phyloP scores from a whole-genome alignment of 768 basidiomycete genomes.

The Xerocomellus intermedius region DNA sequence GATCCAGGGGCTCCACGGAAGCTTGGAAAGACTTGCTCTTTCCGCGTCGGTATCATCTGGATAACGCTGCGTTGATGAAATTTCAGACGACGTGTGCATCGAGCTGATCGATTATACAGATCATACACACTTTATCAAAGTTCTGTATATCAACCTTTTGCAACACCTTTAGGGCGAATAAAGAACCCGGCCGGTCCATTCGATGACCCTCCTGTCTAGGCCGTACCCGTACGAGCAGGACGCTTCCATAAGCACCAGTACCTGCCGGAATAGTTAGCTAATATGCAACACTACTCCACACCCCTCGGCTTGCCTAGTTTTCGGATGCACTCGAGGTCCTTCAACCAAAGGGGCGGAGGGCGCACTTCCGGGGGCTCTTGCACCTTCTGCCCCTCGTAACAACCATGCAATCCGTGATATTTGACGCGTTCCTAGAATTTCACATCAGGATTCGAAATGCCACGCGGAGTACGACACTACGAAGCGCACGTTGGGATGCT shows the following conservation, averaged over 20 bases:
- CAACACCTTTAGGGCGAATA: slow-evolving; percentile 49
- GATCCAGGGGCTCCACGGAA: slow-evolving; percentile 57
- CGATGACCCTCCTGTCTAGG: slow-evolving; percentile 27
- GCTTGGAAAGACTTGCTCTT: slow-evolving; percentile 36
- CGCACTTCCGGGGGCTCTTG: slow-evolving; percentile 36
- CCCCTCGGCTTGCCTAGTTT: slow-evolving; percentile 35
- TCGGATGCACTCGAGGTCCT: slow-evolving; percentile 43
- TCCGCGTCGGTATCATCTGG: slow-evolving; percentile 40
- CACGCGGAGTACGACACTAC: background rate
- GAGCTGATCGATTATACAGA: background rate
- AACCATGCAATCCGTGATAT: slow-evolving; percentile 8
- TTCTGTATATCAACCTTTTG: slow-evolving; percentile 36
- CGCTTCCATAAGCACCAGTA: slow-evolving; percentile 40
- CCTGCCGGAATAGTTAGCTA: slow-evolving; percentile 30
- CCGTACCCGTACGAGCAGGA: slow-evolving; percentile 40
- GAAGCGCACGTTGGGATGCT: slow-evolving; percentile 5
- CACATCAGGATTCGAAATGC: background rate
- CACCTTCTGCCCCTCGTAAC: slow-evolving; percentile 13
- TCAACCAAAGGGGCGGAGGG: slow-evolving; percentile 35
- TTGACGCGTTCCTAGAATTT: slow-evolving; percentile 17
- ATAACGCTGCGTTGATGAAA: slow-evolving; percentile 18
- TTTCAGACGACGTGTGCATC: background rate
- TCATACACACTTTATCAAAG: slow-evolving; percentile 29
- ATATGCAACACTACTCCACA: background rate
- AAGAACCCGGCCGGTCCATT: slow-evolving; percentile 35